phyloP scores from a whole-genome alignment of 768 basidiomycete genomes.

The Polyporus arcularius region DNA sequence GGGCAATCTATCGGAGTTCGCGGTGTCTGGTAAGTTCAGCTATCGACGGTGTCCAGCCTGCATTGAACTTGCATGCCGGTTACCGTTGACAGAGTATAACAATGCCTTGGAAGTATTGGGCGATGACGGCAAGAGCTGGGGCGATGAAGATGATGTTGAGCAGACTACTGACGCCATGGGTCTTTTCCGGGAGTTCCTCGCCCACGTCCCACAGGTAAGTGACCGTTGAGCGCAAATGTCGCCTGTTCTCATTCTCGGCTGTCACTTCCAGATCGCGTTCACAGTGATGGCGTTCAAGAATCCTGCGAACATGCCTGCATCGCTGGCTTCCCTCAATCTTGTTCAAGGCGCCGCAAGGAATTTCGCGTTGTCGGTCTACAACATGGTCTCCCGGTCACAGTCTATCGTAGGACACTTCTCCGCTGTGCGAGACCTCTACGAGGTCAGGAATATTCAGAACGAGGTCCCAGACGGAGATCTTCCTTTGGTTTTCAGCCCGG shows the following conservation, averaged over 20 bases:
- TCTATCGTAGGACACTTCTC: neutral
- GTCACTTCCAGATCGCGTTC: slow-evolving; percentile 43
- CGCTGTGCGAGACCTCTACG: neutral
- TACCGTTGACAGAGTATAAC: slow-evolving; percentile 6
- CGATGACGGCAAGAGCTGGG: slow-evolving; percentile 15
- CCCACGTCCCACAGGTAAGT: neutral
- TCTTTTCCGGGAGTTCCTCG: neutral
- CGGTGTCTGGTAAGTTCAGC: slow-evolving; percentile 47
- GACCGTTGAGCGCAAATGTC: neutral
- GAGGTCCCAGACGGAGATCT: neutral
- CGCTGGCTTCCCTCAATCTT: slow-evolving; percentile 29
- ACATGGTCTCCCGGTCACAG: neutral
- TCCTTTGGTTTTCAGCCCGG: neutral
- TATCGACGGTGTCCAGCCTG: neutral
- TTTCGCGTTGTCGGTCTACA: neutral
- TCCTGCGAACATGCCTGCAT: slow-evolving; percentile 17
- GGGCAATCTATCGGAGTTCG: slow-evolving; percentile 53
- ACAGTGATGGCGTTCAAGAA: slow-evolving; percentile 17
- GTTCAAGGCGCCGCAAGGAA: slow-evolving; percentile 26
- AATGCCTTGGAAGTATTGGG: neutral
- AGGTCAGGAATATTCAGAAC: neutral
- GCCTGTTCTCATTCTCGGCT: slow-evolving; percentile 23
- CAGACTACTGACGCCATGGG: neutral
- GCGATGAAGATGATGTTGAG: neutral
- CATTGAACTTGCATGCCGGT: slow-evolving; percentile 3